Percentiles rank a stretch among this genome's conserved stretches.
Evolutionary conservation across 2,329 filamentous ascomycete genomes (phyloP).

Genomic region (Fusarium sp.): DNA sequence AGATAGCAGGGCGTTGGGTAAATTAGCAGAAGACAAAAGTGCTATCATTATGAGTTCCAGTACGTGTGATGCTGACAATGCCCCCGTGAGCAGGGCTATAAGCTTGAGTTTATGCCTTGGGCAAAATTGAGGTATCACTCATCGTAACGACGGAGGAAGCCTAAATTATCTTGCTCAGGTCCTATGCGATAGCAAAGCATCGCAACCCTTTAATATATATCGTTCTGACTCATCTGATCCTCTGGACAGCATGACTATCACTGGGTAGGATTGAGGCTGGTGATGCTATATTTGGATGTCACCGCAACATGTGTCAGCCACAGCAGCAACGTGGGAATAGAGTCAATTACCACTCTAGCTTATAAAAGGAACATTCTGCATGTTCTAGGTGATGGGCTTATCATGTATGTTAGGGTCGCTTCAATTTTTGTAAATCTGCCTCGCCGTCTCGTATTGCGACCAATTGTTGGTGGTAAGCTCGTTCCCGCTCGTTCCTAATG

Average conservation of each 20-base stretch:
- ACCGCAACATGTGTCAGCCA: background rate
- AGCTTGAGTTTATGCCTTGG: background rate
- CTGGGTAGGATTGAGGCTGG: background rate
- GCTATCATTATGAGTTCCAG: background rate
- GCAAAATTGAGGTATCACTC: background rate
- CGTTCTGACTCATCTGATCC: background rate
- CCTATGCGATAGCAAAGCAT: background rate
- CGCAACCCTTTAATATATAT: background rate
- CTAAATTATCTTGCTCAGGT: background rate
- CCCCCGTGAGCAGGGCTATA: background rate
- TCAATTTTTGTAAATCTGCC: background rate
- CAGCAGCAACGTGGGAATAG: background rate
- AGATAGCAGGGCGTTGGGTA: conserved; percentile 25
- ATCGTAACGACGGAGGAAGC: background rate
- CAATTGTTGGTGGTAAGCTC: background rate
- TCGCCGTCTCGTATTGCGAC: background rate
- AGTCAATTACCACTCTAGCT: background rate
- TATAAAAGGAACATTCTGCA: background rate
- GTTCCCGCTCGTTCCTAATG: background rate
- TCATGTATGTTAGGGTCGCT: background rate
- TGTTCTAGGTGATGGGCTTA: background rate
- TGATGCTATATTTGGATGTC: background rate
- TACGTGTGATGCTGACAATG: background rate
- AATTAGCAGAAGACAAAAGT: conserved; percentile 9
- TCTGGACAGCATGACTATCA: background rate